These are phyloP conservation scores for Penicillium lividum DNA, from an alignment of 495 filamentous ascomycete species.

Conservation along the genomic window DNA sequence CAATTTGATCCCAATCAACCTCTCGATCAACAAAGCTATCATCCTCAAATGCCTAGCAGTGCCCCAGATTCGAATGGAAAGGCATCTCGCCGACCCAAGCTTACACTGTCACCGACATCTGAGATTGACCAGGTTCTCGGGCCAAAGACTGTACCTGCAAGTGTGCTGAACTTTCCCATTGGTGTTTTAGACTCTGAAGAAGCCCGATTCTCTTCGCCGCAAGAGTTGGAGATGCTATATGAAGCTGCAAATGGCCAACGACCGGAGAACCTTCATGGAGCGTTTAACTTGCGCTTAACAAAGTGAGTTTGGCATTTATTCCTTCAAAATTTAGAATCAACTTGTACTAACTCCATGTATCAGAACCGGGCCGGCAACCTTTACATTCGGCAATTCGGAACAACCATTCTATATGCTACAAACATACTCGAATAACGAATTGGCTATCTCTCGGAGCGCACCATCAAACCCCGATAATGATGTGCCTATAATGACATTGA, in stretches of 20 bases:
- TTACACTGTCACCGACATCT: slow-evolving; percentile 31
- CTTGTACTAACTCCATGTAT: slow-evolving; percentile 22
- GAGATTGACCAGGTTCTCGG: slow-evolving; percentile 45
- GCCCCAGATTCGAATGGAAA: slow-evolving; percentile 33
- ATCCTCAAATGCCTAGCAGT: slow-evolving; percentile 53
- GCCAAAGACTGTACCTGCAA: slow-evolving; percentile 49
- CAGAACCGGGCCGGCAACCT: slow-evolving; percentile 37
- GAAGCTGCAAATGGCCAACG: slow-evolving; percentile 57
- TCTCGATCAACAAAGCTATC: slow-evolving; percentile 68
- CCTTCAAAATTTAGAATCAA: neutral
- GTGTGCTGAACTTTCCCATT: slow-evolving; percentile 46
- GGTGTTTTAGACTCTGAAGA: slow-evolving; percentile 38
- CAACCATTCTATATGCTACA: slow-evolving; percentile 50
- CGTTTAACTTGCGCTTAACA: slow-evolving; percentile 48
- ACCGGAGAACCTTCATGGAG: slow-evolving; percentile 34
- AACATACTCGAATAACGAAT: slow-evolving; percentile 42
- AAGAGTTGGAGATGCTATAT: slow-evolving; percentile 53
- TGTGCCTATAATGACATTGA: slow-evolving; percentile 57
- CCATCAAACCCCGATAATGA: slow-evolving; percentile 38
- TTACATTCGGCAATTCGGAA: slow-evolving; percentile 39
- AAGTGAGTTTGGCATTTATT: slow-evolving; percentile 31
- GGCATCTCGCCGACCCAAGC: slow-evolving; percentile 37
- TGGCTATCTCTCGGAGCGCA: slow-evolving; percentile 40
- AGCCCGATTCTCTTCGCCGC: slow-evolving; percentile 40
- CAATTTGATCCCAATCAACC: slow-evolving; percentile 73